Percentiles rank a stretch among this genome's conserved stretches.
Conservation (phyloP, 768 basidiomycete species). For the Fistulinella prunicolor region DNA sequence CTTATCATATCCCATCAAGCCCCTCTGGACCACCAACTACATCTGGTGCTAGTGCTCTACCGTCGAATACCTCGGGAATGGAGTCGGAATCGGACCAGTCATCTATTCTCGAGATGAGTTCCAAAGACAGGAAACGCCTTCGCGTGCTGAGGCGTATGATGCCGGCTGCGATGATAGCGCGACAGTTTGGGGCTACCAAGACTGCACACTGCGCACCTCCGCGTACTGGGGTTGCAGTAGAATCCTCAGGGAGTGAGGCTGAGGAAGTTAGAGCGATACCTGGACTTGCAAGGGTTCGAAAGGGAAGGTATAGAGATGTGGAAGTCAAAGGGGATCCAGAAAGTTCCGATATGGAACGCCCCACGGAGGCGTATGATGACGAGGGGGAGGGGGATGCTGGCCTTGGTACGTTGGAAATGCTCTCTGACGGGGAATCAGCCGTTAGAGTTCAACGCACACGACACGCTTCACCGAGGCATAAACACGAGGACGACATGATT, state of each 20-base stretch:
- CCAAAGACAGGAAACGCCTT: slow-evolving; percentile 34
- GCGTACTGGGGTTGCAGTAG: slow-evolving; percentile 6
- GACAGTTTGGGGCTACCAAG: slow-evolving; percentile 22
- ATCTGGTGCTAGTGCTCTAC: slow-evolving; percentile 15
- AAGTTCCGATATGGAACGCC: slow-evolving; percentile 44
- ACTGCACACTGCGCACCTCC: slow-evolving; percentile 9
- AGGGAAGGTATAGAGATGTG: slow-evolving; percentile 31
- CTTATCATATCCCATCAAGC: slow-evolving; percentile 13
- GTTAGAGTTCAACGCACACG: slow-evolving; percentile 24
- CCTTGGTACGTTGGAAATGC: slow-evolving; percentile 1
- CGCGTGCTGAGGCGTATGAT: slow-evolving; percentile 48
- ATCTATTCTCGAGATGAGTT: slow-evolving; percentile 17
- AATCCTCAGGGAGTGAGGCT: slow-evolving; percentile 31
- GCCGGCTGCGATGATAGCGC: slow-evolving; percentile 51
- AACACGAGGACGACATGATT: slow-evolving; percentile 16
- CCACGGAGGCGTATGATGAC: neutral
- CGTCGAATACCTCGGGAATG: slow-evolving; percentile 15
- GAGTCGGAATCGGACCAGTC: slow-evolving; percentile 21
- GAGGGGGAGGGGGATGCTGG: neutral
- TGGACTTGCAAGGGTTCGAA: slow-evolving; percentile 48
- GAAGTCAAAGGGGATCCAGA: slow-evolving; percentile 64
- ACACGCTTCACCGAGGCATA: slow-evolving; percentile 1
- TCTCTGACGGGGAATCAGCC: slow-evolving; percentile 15
- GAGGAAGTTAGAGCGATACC: slow-evolving; percentile 45
- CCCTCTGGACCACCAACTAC: slow-evolving; percentile 16